phyloP scores from a whole-genome alignment of 2,329 filamentous ascomycete species.

The Fusarium sp. region DNA sequence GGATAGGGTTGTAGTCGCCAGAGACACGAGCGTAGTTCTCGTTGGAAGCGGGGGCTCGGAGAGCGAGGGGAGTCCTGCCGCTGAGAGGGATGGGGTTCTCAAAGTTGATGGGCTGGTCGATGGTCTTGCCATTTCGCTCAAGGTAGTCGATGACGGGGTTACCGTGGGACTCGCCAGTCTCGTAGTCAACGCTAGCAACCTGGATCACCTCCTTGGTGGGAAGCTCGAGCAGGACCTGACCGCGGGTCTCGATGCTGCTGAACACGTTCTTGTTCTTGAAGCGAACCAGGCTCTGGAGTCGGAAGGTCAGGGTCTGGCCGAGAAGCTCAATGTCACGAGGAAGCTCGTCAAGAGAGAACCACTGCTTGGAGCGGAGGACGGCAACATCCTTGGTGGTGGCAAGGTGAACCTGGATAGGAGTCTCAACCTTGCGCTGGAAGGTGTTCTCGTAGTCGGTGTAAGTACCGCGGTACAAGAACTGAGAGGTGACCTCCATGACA shows the following conservation, averaged over 20 bases:
- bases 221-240: constrained; percentile 91
- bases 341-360: constrained; percentile 83
- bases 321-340: constrained; percentile 81
- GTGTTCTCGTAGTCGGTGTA: constrained; percentile 98
- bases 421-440: constrained; percentile 97
- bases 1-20: constrained; percentile 98
- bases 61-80: constrained; percentile 84
- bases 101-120: constrained; percentile 96
- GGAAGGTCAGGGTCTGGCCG: constrained; percentile 94
- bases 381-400: constrained; percentile 89
- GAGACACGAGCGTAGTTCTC: constrained; percentile 98
- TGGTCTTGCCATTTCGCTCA: constrained; percentile 85
- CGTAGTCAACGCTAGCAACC: constrained; percentile 96
- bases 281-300: constrained; percentile 85
- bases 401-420: constrained; percentile 90
- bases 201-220: constrained; percentile 97
- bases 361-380: constrained; percentile 94
- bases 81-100: constrained; percentile 96
- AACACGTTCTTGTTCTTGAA: constrained; percentile 96
- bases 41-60: constrained; percentile 93
- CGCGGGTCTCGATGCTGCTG: constrained; percentile 88
- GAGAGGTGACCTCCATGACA: constrained; percentile 98
- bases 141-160: constrained; percentile 98
- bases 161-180: constrained; percentile 87
- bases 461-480: constrained; percentile 93